A percentile compares a stretch with the other conserved stretches of the same genome.
Evolutionary conservation across 257 asterid genomes (phyloP).

Genomic region (Coffea eugenioides): DNA sequence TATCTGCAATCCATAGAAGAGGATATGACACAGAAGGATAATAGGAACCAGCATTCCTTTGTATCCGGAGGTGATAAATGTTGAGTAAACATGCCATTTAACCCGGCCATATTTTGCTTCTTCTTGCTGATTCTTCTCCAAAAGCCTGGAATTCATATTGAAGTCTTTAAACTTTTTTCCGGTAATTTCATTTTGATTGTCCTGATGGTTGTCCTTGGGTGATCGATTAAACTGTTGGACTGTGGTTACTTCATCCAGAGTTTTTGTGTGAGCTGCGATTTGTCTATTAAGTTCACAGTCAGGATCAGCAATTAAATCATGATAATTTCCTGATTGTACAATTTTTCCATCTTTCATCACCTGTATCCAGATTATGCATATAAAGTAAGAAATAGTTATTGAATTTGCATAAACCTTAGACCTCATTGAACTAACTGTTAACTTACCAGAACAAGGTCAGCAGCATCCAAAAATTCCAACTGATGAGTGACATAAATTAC

Average conservation of each 20-base stretch:
- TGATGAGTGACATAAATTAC: slow-evolving; percentile 84
- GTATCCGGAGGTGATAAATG: slow-evolving; percentile 67
- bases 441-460: slow-evolving; percentile 78
- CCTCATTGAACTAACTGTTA: neutral
- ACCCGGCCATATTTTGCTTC: slow-evolving; percentile 67
- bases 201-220: slow-evolving; percentile 26
- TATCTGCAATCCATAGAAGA: slow-evolving; percentile 76
- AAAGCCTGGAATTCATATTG: slow-evolving; percentile 28
- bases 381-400: neutral
- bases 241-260: slow-evolving; percentile 54
- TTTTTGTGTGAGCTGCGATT: slow-evolving; percentile 59
- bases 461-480: slow-evolving; percentile 64
- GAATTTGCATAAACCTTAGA: neutral
- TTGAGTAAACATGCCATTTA: slow-evolving; percentile 73
- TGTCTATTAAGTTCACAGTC: slow-evolving; percentile 60
- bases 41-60: slow-evolving; percentile 72
- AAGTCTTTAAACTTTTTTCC: slow-evolving; percentile 41
- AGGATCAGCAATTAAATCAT: slow-evolving; percentile 52
- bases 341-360: slow-evolving; percentile 76
- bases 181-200: slow-evolving; percentile 31
- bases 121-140: slow-evolving; percentile 39
- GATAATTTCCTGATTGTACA: slow-evolving; percentile 67
- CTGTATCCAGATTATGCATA: slow-evolving; percentile 22
- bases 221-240: slow-evolving; percentile 21
- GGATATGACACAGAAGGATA: slow-evolving; percentile 63